These are phyloP conservation scores for Solanum pimpinellifolium DNA, from an alignment of 257 asterid species.

Conservation along the genomic window DNA sequence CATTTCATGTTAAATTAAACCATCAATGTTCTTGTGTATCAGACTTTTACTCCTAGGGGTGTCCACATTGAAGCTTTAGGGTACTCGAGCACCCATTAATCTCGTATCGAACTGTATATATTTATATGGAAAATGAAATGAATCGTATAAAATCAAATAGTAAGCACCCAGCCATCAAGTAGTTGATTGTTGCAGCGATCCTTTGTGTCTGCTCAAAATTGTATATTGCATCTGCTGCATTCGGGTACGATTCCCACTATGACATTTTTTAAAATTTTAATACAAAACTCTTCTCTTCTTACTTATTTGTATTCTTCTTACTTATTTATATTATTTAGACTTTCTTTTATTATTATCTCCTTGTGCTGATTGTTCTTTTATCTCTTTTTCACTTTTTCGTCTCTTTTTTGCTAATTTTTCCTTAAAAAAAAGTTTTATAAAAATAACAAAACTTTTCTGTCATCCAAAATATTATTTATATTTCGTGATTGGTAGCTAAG, in stretches of 20 bases:
- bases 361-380: background rate
- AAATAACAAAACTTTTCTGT: background rate
- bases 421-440: background rate
- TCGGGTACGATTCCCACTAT: background rate
- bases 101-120: background rate
- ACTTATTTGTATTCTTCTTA: background rate
- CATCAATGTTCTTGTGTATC: background rate
- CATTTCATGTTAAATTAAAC: background rate
- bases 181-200: background rate
- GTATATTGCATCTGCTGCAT: background rate
- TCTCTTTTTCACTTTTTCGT: background rate
- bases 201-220: background rate
- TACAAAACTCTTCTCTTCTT: background rate
- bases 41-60: background rate
- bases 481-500: background rate
- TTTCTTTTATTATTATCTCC: background rate
- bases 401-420: background rate
- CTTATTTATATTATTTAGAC: too few species aligned
- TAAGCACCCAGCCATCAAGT: background rate
- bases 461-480: background rate
- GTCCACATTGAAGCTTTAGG: background rate
- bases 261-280: background rate
- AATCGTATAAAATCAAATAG: background rate
- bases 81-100: background rate
- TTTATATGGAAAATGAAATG: background rate